phyloP scores from a whole-genome alignment of 495 filamentous ascomycete species.

The Penicillium arizonense region DNA sequence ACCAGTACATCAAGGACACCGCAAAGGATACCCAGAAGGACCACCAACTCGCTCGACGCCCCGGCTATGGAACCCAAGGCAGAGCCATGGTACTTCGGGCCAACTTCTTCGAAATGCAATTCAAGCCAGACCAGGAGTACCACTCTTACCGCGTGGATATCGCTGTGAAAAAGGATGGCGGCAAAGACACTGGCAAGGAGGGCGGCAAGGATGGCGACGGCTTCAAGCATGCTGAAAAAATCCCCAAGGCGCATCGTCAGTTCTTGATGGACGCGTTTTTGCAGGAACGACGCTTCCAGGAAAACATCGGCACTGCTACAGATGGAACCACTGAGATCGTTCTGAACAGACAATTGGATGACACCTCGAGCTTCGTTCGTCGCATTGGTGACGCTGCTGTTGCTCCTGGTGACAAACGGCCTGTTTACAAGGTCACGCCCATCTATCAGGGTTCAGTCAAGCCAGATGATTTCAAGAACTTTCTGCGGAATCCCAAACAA shows the following conservation, averaged over 20 bases:
- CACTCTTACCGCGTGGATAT: conserved; percentile 10
- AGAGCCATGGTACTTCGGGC: conserved; percentile 33
- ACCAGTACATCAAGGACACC: background rate
- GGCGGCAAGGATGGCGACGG: too few species aligned
- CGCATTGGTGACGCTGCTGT: too few species aligned
- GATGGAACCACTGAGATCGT: conserved; percentile 17
- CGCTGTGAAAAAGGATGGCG: too few species aligned
- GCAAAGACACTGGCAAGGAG: too few species aligned
- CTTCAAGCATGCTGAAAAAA: background rate
- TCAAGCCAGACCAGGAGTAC: conserved; percentile 6
- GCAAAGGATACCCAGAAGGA: background rate
- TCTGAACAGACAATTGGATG: background rate
- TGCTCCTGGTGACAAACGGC: background rate
- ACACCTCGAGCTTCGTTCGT: background rate
- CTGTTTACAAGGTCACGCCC: background rate
- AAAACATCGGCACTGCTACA: background rate
- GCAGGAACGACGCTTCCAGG: background rate
- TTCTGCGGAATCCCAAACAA: background rate
- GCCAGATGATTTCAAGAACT: background rate
- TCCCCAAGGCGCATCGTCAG: background rate
- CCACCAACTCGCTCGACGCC: conserved; percentile 29
- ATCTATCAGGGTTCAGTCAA: background rate
- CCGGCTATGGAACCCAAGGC: conserved; percentile 45
- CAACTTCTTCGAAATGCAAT: conserved; percentile 42
- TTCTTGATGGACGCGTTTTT: background rate